These are phyloP conservation scores for Fusarium pseudoanthophilum DNA, from an alignment of 2,329 filamentous ascomycete genomes.

Conservation along the genomic window DNA sequence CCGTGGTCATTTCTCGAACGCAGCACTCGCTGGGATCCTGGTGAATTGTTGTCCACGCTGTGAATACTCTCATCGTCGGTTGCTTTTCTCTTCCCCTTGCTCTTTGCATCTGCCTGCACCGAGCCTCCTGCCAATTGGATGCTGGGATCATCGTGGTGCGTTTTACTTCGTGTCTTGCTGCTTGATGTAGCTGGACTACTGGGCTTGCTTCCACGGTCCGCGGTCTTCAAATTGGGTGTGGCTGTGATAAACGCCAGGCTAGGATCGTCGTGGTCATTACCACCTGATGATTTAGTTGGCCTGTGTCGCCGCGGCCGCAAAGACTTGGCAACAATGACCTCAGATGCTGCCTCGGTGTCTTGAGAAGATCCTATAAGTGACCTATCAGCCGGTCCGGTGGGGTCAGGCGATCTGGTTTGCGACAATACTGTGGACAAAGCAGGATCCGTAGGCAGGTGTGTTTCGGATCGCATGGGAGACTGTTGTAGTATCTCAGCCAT, in stretches of 20 bases:
- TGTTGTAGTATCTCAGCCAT: slow-evolving; percentile 46
- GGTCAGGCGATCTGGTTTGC: slow-evolving; percentile 16
- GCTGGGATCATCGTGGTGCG: slow-evolving; percentile 39
- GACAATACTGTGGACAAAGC: slow-evolving; percentile 15
- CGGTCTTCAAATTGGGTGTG: slow-evolving; percentile 20
- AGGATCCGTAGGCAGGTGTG: slow-evolving; percentile 16
- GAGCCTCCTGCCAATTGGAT: slow-evolving; percentile 38
- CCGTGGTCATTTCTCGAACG: slow-evolving; percentile 42
- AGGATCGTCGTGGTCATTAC: slow-evolving; percentile 43
- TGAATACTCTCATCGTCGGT: slow-evolving; percentile 28
- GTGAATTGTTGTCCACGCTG: slow-evolving; percentile 31
- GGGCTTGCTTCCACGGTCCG: slow-evolving; percentile 25
- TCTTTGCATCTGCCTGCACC: slow-evolving; percentile 32
- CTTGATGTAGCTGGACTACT: slow-evolving; percentile 35
- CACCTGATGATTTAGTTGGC: slow-evolving; percentile 39
- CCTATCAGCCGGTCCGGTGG: slow-evolving; percentile 16
- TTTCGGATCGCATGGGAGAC: slow-evolving; percentile 32
- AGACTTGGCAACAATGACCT: slow-evolving; percentile 45
- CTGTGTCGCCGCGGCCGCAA: slow-evolving; percentile 46
- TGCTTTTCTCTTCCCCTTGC: slow-evolving; percentile 32
- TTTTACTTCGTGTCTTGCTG: slow-evolving; percentile 45
- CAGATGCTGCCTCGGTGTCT: slow-evolving; percentile 30
- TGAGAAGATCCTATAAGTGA: slow-evolving; percentile 16
- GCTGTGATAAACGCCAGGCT: slow-evolving; percentile 46
- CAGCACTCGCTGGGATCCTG: slow-evolving; percentile 42